A percentile compares a stretch with the other conserved stretches of the same genome.
These are phyloP conservation scores for Pichia sorboxylosa DNA, from an alignment of 1,139 yeast genomes.

Conservation along the genomic window DNA sequence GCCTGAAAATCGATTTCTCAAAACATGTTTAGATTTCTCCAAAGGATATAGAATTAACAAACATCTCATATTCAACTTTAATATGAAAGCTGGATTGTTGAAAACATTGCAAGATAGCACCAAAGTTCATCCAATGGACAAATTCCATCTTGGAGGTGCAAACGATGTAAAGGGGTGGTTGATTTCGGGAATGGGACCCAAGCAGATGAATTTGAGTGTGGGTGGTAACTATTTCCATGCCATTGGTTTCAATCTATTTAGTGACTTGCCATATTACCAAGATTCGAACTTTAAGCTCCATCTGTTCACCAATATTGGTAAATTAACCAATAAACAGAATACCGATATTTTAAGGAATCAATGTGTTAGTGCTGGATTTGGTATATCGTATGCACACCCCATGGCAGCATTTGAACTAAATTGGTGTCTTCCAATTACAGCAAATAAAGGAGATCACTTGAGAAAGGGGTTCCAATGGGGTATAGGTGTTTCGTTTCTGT, in stretches of 20 bases:
- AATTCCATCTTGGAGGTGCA: slow-evolving; percentile 58
- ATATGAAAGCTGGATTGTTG: slow-evolving; percentile 38
- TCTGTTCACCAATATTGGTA: slow-evolving; percentile 64
- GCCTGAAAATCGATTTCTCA: slow-evolving; percentile 27
- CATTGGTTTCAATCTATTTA: slow-evolving; percentile 59
- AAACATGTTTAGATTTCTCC: slow-evolving; percentile 38
- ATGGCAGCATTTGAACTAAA: slow-evolving; percentile 87
- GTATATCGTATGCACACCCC: slow-evolving; percentile 74
- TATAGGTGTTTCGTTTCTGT: slow-evolving; percentile 75
- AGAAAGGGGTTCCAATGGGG: slow-evolving; percentile 92
- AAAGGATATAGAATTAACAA: slow-evolving; percentile 25
- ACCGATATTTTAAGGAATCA: slow-evolving; percentile 5
- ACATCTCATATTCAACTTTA: slow-evolving; percentile 21
- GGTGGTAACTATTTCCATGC: slow-evolving; percentile 77
- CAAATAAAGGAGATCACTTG: slow-evolving; percentile 51
- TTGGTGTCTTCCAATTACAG: slow-evolving; percentile 65
- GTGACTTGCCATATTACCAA: slow-evolving; percentile 48
- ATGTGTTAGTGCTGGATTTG: slow-evolving; percentile 52
- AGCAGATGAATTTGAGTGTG: slow-evolving; percentile 43
- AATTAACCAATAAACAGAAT: slow-evolving; percentile 31
- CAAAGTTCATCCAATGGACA: slow-evolving; percentile 53
- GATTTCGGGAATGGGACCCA: slow-evolving; percentile 80
- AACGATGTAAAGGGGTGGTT: slow-evolving; percentile 71
- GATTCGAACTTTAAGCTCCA: slow-evolving; percentile 62
- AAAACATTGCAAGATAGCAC: slow-evolving; percentile 23